These are phyloP conservation scores for Incumbomyces delicatus DNA, from an alignment of 2,329 filamentous ascomycete species.

Conservation along the genomic window DNA sequence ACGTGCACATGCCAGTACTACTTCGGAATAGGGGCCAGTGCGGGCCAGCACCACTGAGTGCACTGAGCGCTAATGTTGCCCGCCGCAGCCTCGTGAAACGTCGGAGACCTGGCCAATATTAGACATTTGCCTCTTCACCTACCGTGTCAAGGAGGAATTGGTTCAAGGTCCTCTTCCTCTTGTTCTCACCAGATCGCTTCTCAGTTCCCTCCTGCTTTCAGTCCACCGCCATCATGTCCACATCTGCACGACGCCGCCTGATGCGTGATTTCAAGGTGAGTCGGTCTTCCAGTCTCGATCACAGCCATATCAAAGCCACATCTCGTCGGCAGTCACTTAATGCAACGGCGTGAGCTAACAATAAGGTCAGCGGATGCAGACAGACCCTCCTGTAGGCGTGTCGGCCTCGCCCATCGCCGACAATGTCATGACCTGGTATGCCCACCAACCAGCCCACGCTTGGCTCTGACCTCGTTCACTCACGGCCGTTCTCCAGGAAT, in stretches of 20 bases:
- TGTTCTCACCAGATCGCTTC: neutral
- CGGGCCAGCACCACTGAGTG: too few relatives aligned
- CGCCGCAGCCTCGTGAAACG: too few relatives aligned
- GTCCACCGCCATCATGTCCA: neutral
- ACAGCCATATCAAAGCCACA: neutral
- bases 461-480: neutral
- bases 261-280: slow-evolving; percentile 99
- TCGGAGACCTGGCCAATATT: too few relatives aligned
- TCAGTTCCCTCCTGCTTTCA: neutral
- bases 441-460: neutral
- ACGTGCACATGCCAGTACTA: too few relatives aligned
- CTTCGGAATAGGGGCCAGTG: too few relatives aligned
- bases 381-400: slow-evolving; percentile 90
- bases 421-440: slow-evolving; percentile 93
- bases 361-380: slow-evolving; percentile 79
- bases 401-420: slow-evolving; percentile 92
- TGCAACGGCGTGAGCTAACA: neutral
- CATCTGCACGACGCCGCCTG: slow-evolving; percentile 74
- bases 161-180: too few relatives aligned
- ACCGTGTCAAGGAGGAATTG: too few relatives aligned
- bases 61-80: too few relatives aligned
- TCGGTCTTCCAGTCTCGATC: slow-evolving; percentile 13
- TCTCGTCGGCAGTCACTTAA: slow-evolving; percentile 5
- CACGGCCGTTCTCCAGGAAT: slow-evolving; percentile 54
- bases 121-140: too few relatives aligned